phyloP scores from a whole-genome alignment of 148 eudicot species.

The Hydrangea macrophylla region DNA sequence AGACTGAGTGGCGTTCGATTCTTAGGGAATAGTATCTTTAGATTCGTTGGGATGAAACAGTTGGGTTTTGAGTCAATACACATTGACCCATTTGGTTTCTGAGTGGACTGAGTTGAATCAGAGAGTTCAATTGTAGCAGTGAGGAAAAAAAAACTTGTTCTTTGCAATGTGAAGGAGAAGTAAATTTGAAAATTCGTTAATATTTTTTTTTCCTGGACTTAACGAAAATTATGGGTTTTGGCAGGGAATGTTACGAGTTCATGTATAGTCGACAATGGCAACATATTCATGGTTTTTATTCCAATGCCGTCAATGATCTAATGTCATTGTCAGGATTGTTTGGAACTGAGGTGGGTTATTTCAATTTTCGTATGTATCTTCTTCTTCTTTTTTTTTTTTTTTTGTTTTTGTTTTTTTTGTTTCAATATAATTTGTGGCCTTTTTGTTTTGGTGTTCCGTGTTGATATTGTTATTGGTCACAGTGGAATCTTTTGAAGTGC shows the following conservation, averaged over 20 bases:
- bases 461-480: not conserved
- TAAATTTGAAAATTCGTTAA: not conserved
- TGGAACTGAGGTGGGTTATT: slow-evolving; percentile 39
- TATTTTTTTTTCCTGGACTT: not conserved
- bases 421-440: not conserved
- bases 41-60: not conserved
- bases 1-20: too few species aligned
- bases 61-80: not conserved
- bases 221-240: not conserved
- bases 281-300: slow-evolving; percentile 56
- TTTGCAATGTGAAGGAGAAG: not conserved
- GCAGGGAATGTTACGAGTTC: slow-evolving; percentile 73
- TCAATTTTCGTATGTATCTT: not conserved
- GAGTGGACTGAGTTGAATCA: not conserved
- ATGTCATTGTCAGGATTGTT: slow-evolving; percentile 48
- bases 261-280: slow-evolving; percentile 83
- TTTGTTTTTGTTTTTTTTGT: not conserved
- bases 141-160: not conserved
- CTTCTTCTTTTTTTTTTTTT: not conserved
- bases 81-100: not conserved
- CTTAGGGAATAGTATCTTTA: too few species aligned
- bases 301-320: slow-evolving; percentile 47
- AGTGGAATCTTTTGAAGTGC: not conserved
- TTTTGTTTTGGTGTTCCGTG: not conserved
- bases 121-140: not conserved